Evolutionary conservation across 2,329 filamentous ascomycete genomes (phyloP).

Genomic region (Colletotrichum somersetense): DNA sequence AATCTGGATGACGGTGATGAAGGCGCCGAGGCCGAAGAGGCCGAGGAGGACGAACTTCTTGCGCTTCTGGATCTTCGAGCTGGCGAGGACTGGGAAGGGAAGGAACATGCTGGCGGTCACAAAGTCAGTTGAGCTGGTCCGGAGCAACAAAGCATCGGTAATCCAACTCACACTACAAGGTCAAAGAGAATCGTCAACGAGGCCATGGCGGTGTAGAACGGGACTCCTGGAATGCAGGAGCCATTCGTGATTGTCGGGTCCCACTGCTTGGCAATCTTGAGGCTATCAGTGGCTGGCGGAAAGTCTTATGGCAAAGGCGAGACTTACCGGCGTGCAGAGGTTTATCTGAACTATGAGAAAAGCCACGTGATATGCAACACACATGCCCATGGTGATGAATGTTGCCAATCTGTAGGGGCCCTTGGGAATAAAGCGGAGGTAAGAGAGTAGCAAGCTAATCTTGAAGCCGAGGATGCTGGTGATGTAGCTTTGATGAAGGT

Average conservation of each 20-base stretch:
- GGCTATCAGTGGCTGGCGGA: neutral
- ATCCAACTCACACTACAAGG: constrained; percentile 53
- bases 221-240: constrained; percentile 54
- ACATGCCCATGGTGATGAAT: constrained; percentile 51
- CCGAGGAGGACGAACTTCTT: constrained; percentile 58
- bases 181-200: constrained; percentile 58
- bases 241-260: constrained; percentile 52
- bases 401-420: constrained; percentile 51
- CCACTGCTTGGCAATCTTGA: constrained; percentile 55
- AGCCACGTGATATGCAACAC: constrained; percentile 55
- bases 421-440: constrained; percentile 59
- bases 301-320: neutral
- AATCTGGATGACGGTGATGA: constrained; percentile 64
- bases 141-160: fast-evolving
- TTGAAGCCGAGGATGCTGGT: constrained; percentile 61
- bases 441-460: constrained; percentile 58
- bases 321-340: constrained; percentile 51
- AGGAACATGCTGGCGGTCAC: constrained; percentile 52
- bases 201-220: constrained; percentile 59
- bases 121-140: neutral
- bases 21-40: constrained; percentile 62
- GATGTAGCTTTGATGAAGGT: constrained; percentile 51
- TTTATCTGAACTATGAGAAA: constrained; percentile 54
- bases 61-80: constrained; percentile 53
- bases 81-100: constrained; percentile 56